phyloP scores from a whole-genome alignment of 2,329 filamentous ascomycete species.

The Colletotrichum scovillei region DNA sequence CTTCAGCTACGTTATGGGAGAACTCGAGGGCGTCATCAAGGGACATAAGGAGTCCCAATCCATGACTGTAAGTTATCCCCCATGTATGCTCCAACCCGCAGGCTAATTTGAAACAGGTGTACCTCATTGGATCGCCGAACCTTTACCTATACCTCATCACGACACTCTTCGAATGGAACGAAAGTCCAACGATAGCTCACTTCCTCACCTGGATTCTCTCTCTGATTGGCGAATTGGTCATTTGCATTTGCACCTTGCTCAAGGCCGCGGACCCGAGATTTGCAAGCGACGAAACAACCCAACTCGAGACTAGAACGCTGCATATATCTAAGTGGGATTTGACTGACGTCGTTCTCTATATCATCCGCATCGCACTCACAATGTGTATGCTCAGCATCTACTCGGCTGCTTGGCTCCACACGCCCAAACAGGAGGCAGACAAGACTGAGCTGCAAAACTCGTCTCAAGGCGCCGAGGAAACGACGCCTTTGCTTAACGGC shows the following conservation, averaged over 20 bases:
- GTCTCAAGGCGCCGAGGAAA: constrained; percentile 61
- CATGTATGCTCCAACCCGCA: constrained; percentile 16
- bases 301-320: not conserved
- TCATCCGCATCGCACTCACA: constrained; percentile 76
- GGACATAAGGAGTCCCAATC: constrained; percentile 29
- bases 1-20: constrained; percentile 30
- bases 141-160: constrained; percentile 88
- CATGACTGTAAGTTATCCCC: constrained; percentile 23
- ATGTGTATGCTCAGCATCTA: constrained; percentile 65
- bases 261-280: constrained; percentile 62
- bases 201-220: constrained; percentile 82
- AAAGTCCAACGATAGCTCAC: constrained; percentile 84
- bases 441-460: constrained; percentile 49
- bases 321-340: constrained; percentile 63
- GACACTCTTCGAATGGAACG: constrained; percentile 84
- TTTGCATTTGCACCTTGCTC: constrained; percentile 76
- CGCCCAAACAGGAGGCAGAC: constrained; percentile 52
- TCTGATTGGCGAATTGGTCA: constrained; percentile 76
- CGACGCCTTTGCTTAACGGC: constrained; percentile 70
- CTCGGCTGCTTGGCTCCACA: constrained; percentile 53
- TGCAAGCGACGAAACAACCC: constrained; percentile 37
- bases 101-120: constrained; percentile 69
- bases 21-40: constrained; percentile 17
- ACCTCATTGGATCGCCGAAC: constrained; percentile 86
- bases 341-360: constrained; percentile 73